phyloP scores from a whole-genome alignment of 2,329 filamentous ascomycete species.

The Colletotrichum sp. region DNA sequence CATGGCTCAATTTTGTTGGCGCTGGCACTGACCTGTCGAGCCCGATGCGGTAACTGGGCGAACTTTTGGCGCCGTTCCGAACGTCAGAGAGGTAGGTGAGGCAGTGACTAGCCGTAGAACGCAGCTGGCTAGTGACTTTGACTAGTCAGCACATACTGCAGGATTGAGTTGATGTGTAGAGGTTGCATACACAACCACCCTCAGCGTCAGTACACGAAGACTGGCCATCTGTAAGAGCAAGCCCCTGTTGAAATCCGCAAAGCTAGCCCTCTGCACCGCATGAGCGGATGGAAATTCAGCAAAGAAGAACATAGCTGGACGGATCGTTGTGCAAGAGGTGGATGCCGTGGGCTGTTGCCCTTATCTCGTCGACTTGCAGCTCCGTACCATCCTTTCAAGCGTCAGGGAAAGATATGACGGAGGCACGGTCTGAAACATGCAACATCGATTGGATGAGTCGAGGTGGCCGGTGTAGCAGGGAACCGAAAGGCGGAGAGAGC shows the following conservation, averaged over 20 bases:
- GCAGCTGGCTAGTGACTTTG: not conserved
- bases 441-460: conserved; percentile 4
- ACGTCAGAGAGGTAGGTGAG: not conserved
- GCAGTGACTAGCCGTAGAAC: not conserved
- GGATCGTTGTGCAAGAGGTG: not conserved
- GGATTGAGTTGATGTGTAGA: not conserved
- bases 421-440: conserved; percentile 13
- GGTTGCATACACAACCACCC: not conserved
- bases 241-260: not conserved
- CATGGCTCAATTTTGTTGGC: not conserved
- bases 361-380: not conserved
- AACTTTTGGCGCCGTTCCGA: conserved; percentile 5
- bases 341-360: not conserved
- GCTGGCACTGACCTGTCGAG: not conserved
- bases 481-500: not conserved
- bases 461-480: not conserved
- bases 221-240: not conserved
- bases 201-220: not conserved
- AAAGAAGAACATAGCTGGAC: not conserved
- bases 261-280: not conserved
- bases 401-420: not conserved
- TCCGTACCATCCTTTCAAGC: not conserved
- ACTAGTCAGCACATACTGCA: not conserved
- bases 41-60: conserved; percentile 1
- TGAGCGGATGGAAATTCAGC: not conserved